These are phyloP conservation scores for Apophysomyces trapeziformis DNA, from an alignment of 371 early-diverging fungal genomes.

Conservation along the genomic window DNA sequence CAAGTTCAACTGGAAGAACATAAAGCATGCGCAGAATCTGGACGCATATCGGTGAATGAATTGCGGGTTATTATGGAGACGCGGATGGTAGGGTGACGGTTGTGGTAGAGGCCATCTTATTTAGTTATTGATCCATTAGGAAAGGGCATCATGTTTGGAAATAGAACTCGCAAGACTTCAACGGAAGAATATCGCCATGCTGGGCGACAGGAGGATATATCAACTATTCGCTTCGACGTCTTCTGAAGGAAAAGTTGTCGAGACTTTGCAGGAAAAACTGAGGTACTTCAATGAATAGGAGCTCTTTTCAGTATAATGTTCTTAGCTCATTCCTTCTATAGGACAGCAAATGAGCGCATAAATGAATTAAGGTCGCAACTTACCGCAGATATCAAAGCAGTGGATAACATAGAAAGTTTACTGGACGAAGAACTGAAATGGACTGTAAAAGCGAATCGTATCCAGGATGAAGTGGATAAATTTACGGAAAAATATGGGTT, in stretches of 20 bases:
- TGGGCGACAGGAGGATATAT: constrained; percentile 21
- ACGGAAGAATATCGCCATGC: constrained; percentile 22
- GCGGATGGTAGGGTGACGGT: constrained; percentile 20
- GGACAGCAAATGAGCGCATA: background rate
- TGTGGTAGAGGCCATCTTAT: background rate
- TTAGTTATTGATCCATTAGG: constrained; percentile 9
- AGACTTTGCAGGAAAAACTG: constrained; percentile 12
- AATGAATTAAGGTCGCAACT: background rate
- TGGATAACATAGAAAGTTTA: background rate
- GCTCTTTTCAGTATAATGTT: background rate
- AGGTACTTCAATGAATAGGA: background rate
- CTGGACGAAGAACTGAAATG: background rate
- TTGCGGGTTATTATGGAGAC: constrained; percentile 52
- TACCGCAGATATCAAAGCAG: background rate
- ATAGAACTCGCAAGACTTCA: constrained; percentile 19
- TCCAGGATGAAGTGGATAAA: background rate
- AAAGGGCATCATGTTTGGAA: constrained; percentile 22
- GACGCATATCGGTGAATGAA: constrained; percentile 30
- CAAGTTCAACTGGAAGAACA: constrained; percentile 74
- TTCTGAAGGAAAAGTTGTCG: background rate
- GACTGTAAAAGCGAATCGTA: background rate
- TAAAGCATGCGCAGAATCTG: constrained; percentile 68
- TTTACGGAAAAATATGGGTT: constrained; percentile 28
- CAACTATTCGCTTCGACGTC: background rate
- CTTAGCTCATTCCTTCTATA: background rate